These are phyloP conservation scores for Prunus salicina DNA, from an alignment of 306 rosid genomes.

Conservation along the genomic window DNA sequence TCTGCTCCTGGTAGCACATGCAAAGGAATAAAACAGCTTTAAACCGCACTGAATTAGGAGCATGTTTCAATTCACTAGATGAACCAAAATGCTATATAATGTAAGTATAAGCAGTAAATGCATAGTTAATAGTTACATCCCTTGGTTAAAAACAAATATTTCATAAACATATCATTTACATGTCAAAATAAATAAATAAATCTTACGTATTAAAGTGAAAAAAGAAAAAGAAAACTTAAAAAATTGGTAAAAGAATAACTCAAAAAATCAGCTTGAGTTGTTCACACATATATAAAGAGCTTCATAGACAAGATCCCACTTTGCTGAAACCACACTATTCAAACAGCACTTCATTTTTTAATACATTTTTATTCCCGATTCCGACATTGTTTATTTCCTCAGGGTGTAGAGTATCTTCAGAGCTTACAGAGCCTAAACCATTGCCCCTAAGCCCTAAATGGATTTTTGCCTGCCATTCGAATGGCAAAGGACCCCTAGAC, in stretches of 20 bases:
- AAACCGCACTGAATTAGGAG: neutral
- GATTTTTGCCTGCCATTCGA: neutral
- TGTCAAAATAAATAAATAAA: neutral
- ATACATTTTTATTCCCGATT: neutral
- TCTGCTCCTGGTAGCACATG: slow-evolving; percentile 67
- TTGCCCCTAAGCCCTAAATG: neutral
- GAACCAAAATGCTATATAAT: neutral
- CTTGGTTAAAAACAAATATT: neutral
- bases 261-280: neutral
- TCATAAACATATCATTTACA: neutral
- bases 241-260: neutral
- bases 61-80: neutral
- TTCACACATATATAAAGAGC: no score
- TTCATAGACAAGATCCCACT: no score
- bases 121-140: neutral
- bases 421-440: neutral
- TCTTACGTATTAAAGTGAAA: neutral
- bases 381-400: neutral
- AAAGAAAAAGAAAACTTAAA: neutral
- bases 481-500: neutral
- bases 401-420: neutral
- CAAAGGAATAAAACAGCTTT: slow-evolving; percentile 22
- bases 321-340: neutral
- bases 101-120: slow-evolving; percentile 4
- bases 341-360: neutral